Evolutionary conservation across 129 eudicot species (phyloP), one percentile per base, ranked within the genome.

Genomic region (Escallonia rubra): DNA sequence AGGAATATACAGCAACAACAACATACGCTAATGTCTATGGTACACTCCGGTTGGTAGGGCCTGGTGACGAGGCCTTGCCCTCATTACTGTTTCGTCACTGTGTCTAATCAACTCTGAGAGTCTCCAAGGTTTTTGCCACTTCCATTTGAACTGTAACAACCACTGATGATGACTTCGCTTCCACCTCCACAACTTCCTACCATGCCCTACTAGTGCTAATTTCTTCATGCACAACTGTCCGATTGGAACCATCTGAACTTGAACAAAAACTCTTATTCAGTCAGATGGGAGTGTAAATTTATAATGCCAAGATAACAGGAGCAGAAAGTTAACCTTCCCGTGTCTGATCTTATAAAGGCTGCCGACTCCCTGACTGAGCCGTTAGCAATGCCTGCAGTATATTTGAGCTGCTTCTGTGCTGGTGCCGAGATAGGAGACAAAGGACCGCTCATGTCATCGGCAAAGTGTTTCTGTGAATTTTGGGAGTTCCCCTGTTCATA

Each of bases 381-480:
- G 64, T 86, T 94, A 49, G 82, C 99, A 72, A 94, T 85, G 76
- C 99, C 99, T 0, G 90, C 97, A 50, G 99, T 77, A n/a, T n/a
- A n/a, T n/a, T n/a, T n/a, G n/a, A n/a, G n/a, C n/a, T n/a, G n/a
- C n/a, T n/a, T n/a, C n/a, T n/a, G n/a, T n/a, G n/a, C n/a, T n/a
- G n/a, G n/a, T n/a, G n/a, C n/a, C n/a, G n/a, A n/a, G n/a, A n/a
- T 82, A 55, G 99, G 99, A 74, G 99, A 94, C 64, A 81, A 66
- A 4, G 84, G 85, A 38, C 88, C 87, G 61, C 83, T 87, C 88
- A 79, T 82, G 66, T 94, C 96, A 79, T 86, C 92, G 65, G 88
- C 90, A 40, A 76, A 59, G 72, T 93, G 98, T 68, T 93, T 86
- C 65, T 77, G 79, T 3, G 86, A 77, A 74, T 80, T 87, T 59